Evolutionary conservation across 805 yeast genomes (phyloP).

Genomic region (Kodamaea leandrae): DNA sequence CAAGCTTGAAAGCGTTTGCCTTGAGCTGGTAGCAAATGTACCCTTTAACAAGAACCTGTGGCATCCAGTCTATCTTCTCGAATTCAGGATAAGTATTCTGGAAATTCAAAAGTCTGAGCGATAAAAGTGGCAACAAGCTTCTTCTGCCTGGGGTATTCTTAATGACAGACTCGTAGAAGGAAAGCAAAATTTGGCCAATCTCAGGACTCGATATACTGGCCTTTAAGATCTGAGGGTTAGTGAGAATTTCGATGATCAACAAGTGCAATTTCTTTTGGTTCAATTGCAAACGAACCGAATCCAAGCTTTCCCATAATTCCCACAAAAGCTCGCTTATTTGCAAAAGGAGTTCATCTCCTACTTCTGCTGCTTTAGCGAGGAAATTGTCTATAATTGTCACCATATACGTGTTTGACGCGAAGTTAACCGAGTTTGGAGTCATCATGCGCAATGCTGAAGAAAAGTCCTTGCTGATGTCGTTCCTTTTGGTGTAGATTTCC

Average conservation of each 20-base stretch:
- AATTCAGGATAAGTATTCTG: conserved; percentile 37
- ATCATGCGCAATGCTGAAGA: conserved; percentile 10
- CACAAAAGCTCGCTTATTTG: conserved; percentile 33
- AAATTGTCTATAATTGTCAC: conserved; percentile 16
- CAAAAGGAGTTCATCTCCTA: background rate
- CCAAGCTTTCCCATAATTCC: conserved; percentile 57
- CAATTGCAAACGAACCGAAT: conserved; percentile 57
- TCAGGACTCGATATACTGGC: conserved; percentile 29
- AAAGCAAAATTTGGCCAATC: conserved; percentile 25
- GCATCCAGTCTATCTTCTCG: conserved; percentile 49
- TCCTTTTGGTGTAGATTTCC: conserved; percentile 7
- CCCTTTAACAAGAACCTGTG: conserved; percentile 44
- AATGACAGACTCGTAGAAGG: conserved; percentile 45
- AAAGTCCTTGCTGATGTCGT: background rate
- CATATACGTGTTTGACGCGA: conserved; percentile 25
- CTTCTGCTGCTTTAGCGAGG: background rate
- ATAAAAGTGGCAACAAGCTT: conserved; percentile 60
- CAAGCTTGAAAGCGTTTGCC: conserved; percentile 57
- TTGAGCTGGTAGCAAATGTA: conserved; percentile 52
- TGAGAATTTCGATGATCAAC: conserved; percentile 49
- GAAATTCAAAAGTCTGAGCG: conserved; percentile 44
- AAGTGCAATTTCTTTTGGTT: conserved; percentile 66
- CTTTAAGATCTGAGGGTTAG: conserved; percentile 40
- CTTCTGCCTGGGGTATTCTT: conserved; percentile 59
- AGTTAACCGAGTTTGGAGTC: conserved; percentile 21